Evolutionary conservation across 139 green algal genomes (phyloP).

Genomic region (Chlorella sp.): DNA sequence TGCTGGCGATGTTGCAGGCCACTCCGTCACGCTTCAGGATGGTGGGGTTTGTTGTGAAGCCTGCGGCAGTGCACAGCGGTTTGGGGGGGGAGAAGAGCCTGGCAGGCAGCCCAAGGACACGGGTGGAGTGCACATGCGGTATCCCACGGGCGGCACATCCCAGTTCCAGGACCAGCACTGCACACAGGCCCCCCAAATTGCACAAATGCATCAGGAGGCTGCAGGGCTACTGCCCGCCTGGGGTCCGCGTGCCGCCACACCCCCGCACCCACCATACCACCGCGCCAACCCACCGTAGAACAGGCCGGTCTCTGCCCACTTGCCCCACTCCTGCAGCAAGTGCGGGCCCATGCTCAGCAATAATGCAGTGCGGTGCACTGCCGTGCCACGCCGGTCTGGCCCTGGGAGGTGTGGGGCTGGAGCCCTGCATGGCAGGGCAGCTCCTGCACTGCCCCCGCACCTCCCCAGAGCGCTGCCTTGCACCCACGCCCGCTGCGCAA

Average conservation of each 20-base stretch:
- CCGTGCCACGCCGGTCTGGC: neutral
- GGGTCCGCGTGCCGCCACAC: too few species aligned
- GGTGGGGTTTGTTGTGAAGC: slow-evolving; percentile 86
- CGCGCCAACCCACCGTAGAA: slow-evolving; percentile 55
- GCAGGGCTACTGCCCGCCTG: neutral
- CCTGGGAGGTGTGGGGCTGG: neutral
- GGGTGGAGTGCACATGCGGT: too few species aligned
- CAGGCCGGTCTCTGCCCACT: slow-evolving; percentile 55
- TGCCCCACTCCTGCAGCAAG: slow-evolving; percentile 47
- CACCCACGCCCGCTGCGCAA: too few species aligned
- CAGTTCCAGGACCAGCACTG: too few species aligned
- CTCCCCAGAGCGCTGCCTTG: neutral
- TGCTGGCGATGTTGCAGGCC: slow-evolving; percentile 61
- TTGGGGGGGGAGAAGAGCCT: too few species aligned
- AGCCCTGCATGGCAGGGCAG: neutral
- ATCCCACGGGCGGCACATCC: too few species aligned
- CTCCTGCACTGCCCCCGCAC: neutral
- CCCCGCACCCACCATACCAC: too few species aligned
- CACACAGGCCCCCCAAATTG: too few species aligned
- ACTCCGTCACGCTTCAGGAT: slow-evolving; percentile 78
- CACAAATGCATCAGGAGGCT: neutral
- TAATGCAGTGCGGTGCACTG: neutral
- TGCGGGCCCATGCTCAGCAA: neutral
- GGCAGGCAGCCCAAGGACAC: neutral
- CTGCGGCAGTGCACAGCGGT: slow-evolving; percentile 16